Evolutionary conservation across 202 grass and related monocot genomes (phyloP).

Genomic region (Musa balbisiana): DNA sequence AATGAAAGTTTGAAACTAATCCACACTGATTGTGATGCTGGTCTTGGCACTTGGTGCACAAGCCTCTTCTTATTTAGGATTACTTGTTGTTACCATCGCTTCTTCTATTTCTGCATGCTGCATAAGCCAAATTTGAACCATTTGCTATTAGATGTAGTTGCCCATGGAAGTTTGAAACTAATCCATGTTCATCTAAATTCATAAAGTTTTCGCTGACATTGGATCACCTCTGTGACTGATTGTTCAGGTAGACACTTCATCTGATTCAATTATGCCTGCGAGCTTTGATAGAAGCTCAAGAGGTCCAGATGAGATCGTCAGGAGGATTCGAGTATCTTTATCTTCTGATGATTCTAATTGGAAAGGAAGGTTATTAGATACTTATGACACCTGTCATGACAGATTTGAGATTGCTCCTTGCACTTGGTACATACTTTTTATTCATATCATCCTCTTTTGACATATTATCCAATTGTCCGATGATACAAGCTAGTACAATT

Average conservation of each 20-base stretch:
- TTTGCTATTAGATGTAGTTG: too few species aligned
- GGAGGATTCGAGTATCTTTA: conserved; percentile 56
- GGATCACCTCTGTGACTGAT: neutral
- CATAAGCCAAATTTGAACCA: too few species aligned
- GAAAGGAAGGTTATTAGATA: conserved; percentile 64
- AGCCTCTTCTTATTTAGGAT: neutral
- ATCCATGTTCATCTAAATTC: too few species aligned
- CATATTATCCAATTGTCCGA: neutral
- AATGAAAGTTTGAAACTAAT: too few species aligned
- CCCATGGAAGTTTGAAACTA: too few species aligned
- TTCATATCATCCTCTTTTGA: neutral
- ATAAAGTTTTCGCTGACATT: conserved; percentile 1
- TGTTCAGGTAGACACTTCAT: conserved; percentile 60
- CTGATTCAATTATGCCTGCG: conserved; percentile 47
- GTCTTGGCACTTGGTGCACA: neutral
- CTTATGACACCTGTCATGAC: conserved; percentile 59
- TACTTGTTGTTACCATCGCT: neutral
- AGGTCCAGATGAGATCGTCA: conserved; percentile 78
- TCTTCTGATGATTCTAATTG: conserved; percentile 58
- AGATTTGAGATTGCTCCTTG: conserved; percentile 49
- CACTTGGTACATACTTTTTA: conserved; percentile 40
- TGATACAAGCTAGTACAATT: neutral
- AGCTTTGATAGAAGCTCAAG: conserved; percentile 66
- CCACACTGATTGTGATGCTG: too few species aligned
- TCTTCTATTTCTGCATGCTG: too few species aligned